phyloP scores from a whole-genome alignment of 2,329 filamentous ascomycete genomes.

The Endocalyx cinctus region DNA sequence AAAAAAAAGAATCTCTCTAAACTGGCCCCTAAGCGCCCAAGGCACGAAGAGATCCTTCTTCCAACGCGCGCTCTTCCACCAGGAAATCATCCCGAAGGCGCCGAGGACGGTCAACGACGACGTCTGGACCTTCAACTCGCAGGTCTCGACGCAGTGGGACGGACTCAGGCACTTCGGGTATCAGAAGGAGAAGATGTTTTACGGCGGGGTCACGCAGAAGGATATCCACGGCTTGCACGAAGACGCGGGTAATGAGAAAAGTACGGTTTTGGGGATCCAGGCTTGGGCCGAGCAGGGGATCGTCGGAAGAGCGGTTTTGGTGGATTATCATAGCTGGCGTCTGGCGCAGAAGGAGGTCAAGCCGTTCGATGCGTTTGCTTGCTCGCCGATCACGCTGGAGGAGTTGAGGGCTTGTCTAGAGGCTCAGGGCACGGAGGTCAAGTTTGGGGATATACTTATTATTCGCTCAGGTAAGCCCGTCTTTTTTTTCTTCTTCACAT shows the following conservation, averaged over 20 bases:
- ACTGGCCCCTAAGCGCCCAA: constrained; percentile 55
- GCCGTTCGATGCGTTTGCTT: constrained; percentile 30
- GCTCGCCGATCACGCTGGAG: constrained; percentile 28
- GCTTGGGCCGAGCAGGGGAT: constrained; percentile 50
- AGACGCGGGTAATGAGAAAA: constrained; percentile 24
- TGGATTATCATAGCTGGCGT: constrained; percentile 49
- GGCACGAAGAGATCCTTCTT: constrained; percentile 48
- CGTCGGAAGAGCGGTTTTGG: constrained; percentile 48
- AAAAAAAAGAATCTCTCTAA: constrained; percentile 56
- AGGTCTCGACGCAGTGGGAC: constrained; percentile 55
- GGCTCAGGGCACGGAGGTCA: constrained; percentile 42
- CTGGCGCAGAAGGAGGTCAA: constrained; percentile 28
- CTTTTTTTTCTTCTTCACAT: too few relatives aligned
- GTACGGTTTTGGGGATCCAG: constrained; percentile 37
- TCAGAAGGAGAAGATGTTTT: constrained; percentile 36
- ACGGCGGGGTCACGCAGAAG: constrained; percentile 34
- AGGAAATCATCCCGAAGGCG: constrained; percentile 46
- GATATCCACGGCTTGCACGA: constrained; percentile 31
- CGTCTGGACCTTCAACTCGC: constrained; percentile 54
- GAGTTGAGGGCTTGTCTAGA: constrained; percentile 39
- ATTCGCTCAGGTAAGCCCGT: constrained; percentile 33
- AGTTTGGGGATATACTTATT: constrained; percentile 50
- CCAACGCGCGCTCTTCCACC: constrained; percentile 49
- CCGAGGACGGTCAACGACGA: constrained; percentile 56
- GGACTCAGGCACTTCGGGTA: constrained; percentile 48